phyloP scores from a whole-genome alignment of 345 rosid genomes.

The Carallia brachiata region DNA sequence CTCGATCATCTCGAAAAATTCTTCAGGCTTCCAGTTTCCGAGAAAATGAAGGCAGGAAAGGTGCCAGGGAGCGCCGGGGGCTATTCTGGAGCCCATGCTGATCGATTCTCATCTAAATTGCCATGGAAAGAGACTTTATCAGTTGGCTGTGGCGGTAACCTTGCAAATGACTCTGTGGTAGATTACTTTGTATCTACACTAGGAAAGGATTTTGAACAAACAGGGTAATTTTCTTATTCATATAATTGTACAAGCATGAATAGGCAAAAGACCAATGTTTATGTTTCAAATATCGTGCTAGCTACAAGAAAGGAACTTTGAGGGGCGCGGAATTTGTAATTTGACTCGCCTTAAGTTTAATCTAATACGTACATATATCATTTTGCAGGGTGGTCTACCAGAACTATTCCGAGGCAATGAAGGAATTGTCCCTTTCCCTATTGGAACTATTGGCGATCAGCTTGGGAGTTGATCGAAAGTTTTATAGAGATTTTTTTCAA shows the following conservation, averaged over 20 bases:
- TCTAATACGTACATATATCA: neutral
- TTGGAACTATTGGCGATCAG: conserved; percentile 38
- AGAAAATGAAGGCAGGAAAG: conserved; percentile 34
- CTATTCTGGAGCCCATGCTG: conserved; percentile 44
- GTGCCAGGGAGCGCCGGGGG: conserved; percentile 34
- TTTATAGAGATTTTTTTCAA: conserved; percentile 35
- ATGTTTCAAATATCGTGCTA: too few species aligned
- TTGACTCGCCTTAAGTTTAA: too few species aligned
- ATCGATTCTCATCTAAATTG: conserved; percentile 48
- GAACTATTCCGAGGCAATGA: conserved; percentile 36
- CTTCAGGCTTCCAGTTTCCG: conserved; percentile 30
- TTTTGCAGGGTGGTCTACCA: conserved; percentile 29
- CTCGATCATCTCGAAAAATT: conserved; percentile 29
- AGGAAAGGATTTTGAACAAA: conserved; percentile 34
- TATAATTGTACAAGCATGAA: too few species aligned
- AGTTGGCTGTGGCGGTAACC: conserved; percentile 20
- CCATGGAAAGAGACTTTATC: conserved; percentile 75
- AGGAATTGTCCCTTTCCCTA: conserved; percentile 22
- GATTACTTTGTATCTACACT: conserved; percentile 34
- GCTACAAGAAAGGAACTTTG: neutral
- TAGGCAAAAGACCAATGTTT: too few species aligned
- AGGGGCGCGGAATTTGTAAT: too few species aligned
- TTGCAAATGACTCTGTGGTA: conserved; percentile 17
- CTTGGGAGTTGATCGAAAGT: conserved; percentile 36
- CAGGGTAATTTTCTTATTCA: conserved; percentile 42